These are phyloP conservation scores for Wallacemonas sp. DNA, from an alignment of 208 protist species.

Conservation along the genomic window DNA sequence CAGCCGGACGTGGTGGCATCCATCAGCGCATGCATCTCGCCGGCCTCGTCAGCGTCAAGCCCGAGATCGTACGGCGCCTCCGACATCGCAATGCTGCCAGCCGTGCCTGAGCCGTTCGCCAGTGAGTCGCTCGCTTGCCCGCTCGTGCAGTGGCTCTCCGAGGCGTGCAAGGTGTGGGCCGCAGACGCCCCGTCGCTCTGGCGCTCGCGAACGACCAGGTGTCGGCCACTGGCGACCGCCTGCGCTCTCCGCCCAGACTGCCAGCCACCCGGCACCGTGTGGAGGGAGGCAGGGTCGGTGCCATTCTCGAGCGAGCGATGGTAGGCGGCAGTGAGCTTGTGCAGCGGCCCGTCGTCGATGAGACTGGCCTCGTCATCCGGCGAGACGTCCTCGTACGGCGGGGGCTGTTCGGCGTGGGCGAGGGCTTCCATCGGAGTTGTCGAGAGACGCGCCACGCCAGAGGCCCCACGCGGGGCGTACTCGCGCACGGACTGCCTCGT, in stretches of 20 bases:
- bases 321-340: conserved; percentile 11
- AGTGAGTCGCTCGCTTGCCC: background rate
- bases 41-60: no score
- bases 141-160: background rate
- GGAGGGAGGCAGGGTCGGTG: background rate
- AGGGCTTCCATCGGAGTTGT: no score
- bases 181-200: background rate
- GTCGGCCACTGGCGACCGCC: background rate
- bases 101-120: no score
- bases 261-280: no score
- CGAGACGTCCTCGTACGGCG: background rate
- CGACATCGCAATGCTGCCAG: no score
- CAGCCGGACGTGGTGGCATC: no score
- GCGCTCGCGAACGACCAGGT: background rate
- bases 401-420: background rate
- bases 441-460: background rate
- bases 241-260: background rate
- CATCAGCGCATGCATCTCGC: no score
- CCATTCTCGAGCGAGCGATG: conserved; percentile 1
- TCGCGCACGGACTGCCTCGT: no score
- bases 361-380: background rate
- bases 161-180: background rate
- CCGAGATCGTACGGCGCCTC: conserved; percentile 1
- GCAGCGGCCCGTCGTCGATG: conserved; percentile 3
- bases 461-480: background rate